Percentiles rank a stretch among this genome's conserved stretches.
Evolutionary conservation across 2,329 filamentous ascomycete genomes (phyloP).

Genomic region (Verticillium dahliae): DNA sequence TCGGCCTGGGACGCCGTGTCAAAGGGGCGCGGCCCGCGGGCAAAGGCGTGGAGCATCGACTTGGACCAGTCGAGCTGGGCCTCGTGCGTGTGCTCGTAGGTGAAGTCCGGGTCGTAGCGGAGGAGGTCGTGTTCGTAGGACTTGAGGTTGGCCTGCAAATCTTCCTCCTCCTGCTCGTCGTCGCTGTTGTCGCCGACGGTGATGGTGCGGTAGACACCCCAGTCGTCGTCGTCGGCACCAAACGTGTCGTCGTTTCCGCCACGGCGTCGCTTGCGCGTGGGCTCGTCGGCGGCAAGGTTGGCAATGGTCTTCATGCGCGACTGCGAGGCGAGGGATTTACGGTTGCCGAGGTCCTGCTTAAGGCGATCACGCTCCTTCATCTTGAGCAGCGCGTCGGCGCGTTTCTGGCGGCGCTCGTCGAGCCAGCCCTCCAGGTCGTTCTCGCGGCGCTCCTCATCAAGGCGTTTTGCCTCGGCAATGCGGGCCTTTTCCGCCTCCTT

Average conservation of each 20-base stretch:
- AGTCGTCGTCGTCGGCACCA: constrained; percentile 94
- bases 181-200: constrained; percentile 76
- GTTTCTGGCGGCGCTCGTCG: constrained; percentile 68
- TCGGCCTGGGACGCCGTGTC: constrained; percentile 73
- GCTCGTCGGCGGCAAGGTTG: constrained; percentile 86
- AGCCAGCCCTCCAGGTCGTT: constrained; percentile 85
- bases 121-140: constrained; percentile 78
- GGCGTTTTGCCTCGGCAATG: constrained; percentile 71
- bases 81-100: constrained; percentile 84
- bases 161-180: constrained; percentile 89
- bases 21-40: constrained; percentile 80
- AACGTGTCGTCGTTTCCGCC: constrained; percentile 94
- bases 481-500: constrained; percentile 90
- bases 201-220: constrained; percentile 93
- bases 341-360: constrained; percentile 90
- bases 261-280: constrained; percentile 74
- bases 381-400: constrained; percentile 64
- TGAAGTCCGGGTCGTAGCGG: constrained; percentile 80
- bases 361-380: constrained; percentile 92
- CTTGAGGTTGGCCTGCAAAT: constrained; percentile 68
- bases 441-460: constrained; percentile 77
- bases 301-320: constrained; percentile 98
- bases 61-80: constrained; percentile 95
- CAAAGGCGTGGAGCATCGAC: constrained; percentile 81
- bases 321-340: constrained; percentile 91